Base-by-base conservation (phyloP, 108 stramenopile genomes). In the Cyclotella choctawhatcheeana region DNA sequence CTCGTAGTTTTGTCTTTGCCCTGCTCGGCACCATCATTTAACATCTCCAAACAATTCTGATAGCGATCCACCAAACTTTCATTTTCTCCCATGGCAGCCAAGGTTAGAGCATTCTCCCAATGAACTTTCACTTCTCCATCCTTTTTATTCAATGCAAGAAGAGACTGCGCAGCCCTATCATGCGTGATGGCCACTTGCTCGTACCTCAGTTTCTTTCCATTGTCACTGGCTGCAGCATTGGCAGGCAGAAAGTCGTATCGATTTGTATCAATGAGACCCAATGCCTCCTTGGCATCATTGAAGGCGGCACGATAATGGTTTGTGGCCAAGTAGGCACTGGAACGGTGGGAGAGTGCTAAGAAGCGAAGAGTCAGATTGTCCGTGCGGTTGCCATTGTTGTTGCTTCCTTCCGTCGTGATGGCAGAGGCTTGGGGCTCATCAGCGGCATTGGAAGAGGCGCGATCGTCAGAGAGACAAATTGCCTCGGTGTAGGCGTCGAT, bases 401-500 rank as follows among this genome's bases (percentile, higher is more conserved):
- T n/a, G n/a, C n/a, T n/a, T n/a, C n/a, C n/a, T n/a, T n/a, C 51
- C 2, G 1, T 20, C 0, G 64, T 27, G 45, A 65, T 45, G 40
- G 26, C 17, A 34, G 27, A 52, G 20, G 63, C 20, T 22, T 34
- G 27, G 56, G 44, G 67, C 16, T 54, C 10, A 65, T 53, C 17
- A 53, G 16, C 6, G 53, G 40, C 22, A 16, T 31, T 6, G 58
- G 30, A 32, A 0, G 47, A 27, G 27, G 56, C 24, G 40, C 61
- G 67, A 20, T 77, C 75, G 27, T 66, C 69, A 24, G 77, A 50
- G 20, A 81, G 31, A 51, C 79, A 68, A 7, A 90, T 74, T 2
- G 87, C 90, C 5, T 86, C 83, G n/a, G 93, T 88, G 79, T 89
- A 94, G 17, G 69, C 71, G 27, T 86, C 76, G 44, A 88, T 66